Evolutionary conservation across 179 eudicot genomes (phyloP), one percentile per base, ranked within the genome.

Genomic region (Spinacia oleracea): DNA sequence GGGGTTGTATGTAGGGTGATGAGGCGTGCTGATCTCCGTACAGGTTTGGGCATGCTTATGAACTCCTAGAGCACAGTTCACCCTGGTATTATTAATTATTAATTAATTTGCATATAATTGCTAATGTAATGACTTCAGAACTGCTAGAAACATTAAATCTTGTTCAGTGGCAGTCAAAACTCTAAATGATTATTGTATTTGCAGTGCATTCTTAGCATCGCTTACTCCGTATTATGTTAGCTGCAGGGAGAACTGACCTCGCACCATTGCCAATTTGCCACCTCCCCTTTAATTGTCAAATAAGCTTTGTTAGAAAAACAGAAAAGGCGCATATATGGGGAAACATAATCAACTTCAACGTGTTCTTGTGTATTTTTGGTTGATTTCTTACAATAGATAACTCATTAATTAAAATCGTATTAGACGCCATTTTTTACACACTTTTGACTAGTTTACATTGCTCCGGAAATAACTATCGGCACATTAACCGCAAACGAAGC

Each of bases 71-170:
- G 75, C 68, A 43, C 72, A n/a, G n/a, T n/a, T n/a, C n/a, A 35
- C 65, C 72, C 79, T 77, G 83, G 78, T 80, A 77, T 80, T 83
- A 83, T 80, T 79, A 25, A 80, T 77, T 9, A 80, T 83, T 81
- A 83, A 83, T 80, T 79, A 25, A 80, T 77, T 9, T 83, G 86
- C 83, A 83, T 83, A 83, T 83, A 82, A 77, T 73, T 83, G 81
- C 86, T 80, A 83, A 83, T 83, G 83, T 83, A 83, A 76, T 80
- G 81, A 80, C 79, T 80, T 43, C 59, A 34, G 8, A 79, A 71
- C 82, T 78, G 73, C 77, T 63, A 55, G 53, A 79, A 70, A 75
- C 73, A 75, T 70, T 53, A 35, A 59, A 75, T 71, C 79, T 48
- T 78, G 62, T 74, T 71, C 78, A 73, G 66, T 16, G 78, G 79